Evolutionary conservation across 805 yeast species (phyloP).

Genomic region (Wickerhamomyces bisporus): DNA sequence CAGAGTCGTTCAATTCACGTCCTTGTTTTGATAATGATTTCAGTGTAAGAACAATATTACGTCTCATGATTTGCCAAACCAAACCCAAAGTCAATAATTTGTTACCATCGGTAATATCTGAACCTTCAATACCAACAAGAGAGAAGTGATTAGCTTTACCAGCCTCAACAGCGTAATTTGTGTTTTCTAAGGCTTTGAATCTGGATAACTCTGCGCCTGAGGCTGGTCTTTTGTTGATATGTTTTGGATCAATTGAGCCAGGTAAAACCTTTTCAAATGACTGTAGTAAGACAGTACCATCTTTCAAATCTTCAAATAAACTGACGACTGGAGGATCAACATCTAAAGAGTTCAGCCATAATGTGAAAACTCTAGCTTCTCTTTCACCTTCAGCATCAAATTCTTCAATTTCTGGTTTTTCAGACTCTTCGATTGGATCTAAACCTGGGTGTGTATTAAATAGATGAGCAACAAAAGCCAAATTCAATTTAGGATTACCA

Average conservation of each 20-base stretch:
- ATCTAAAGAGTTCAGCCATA: constrained; percentile 95
- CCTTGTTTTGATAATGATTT: constrained; percentile 62
- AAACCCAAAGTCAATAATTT: constrained; percentile 84
- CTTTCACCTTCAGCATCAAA: constrained; percentile 99
- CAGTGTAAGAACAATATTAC: constrained; percentile 85
- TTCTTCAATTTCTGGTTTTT: constrained; percentile 91
- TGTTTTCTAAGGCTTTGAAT: constrained; percentile 93
- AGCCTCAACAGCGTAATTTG: constrained; percentile 96
- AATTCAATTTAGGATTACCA: constrained; percentile 93
- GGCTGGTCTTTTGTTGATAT: constrained; percentile 79
- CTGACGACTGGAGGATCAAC: constrained; percentile 93
- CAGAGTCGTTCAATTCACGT: constrained; percentile 72
- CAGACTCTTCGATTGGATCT: constrained; percentile 89
- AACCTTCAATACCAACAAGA: constrained; percentile 95
- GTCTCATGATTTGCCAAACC: constrained; percentile 98
- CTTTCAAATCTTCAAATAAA: constrained; percentile 90
- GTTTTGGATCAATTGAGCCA: constrained; percentile 75
- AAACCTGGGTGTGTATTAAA: constrained; percentile 96
- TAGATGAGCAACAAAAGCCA: constrained; percentile 95
- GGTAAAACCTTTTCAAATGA: constrained; percentile 96
- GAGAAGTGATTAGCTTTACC: constrained; percentile 93
- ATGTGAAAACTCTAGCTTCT: constrained; percentile 96
- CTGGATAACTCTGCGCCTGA: constrained; percentile 73
- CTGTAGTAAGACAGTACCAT: constrained; percentile 82
- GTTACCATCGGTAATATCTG: constrained; percentile 93